These are phyloP conservation scores for Xylariaceae sp. DNA, from an alignment of 2,329 filamentous ascomycete species.

Conservation along the genomic window DNA sequence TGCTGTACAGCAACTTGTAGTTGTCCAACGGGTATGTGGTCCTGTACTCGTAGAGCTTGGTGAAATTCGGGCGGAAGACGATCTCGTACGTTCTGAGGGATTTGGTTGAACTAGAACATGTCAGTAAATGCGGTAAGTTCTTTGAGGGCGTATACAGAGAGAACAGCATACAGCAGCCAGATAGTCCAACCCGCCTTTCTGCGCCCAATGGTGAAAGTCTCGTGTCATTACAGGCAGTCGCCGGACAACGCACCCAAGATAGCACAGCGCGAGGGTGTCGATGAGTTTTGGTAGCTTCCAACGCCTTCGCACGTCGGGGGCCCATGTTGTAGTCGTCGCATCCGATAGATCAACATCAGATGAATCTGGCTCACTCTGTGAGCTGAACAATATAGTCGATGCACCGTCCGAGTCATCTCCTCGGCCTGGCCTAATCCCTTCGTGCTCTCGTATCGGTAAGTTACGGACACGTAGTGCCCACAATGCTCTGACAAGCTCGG, in stretches of 20 bases:
- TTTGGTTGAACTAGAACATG: constrained; percentile 44
- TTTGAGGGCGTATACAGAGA: background rate
- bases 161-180: constrained; percentile 56
- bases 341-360: constrained; percentile 28
- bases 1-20: constrained; percentile 65
- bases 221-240: constrained; percentile 73
- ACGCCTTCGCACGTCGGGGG: constrained; percentile 41
- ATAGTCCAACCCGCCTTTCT: constrained; percentile 67
- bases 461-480: constrained; percentile 69
- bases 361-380: constrained; percentile 46
- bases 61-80: constrained; percentile 63
- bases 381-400: constrained; percentile 54
- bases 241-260: constrained; percentile 73
- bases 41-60: constrained; percentile 53
- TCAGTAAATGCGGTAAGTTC: constrained; percentile 4
- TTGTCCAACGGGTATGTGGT: constrained; percentile 48
- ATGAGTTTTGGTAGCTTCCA: constrained; percentile 64
- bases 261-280: constrained; percentile 76
- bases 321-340: constrained; percentile 41
- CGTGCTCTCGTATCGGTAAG: constrained; percentile 50
- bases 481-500: constrained; percentile 76
- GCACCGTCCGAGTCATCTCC: constrained; percentile 10
- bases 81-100: constrained; percentile 64
- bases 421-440: constrained; percentile 22
- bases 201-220: constrained; percentile 69